These are phyloP conservation scores for Ceratorhiza oryzae-sativae DNA, from an alignment of 1,284 basidiomycete genomes.

Conservation along the genomic window DNA sequence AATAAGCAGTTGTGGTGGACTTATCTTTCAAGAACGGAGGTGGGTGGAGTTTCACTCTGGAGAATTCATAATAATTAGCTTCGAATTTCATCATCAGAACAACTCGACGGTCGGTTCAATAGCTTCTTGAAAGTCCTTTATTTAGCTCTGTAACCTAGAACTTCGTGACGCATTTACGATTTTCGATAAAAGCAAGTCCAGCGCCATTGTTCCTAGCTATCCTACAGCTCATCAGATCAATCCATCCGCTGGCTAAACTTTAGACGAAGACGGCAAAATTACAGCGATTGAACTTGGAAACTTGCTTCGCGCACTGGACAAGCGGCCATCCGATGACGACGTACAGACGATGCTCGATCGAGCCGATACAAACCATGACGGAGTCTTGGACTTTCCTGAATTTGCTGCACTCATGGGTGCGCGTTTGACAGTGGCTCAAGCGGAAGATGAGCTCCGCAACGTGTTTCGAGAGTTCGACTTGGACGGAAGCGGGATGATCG, in stretches of 20 bases:
- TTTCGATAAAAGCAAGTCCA: constrained; percentile 61
- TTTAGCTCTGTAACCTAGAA: constrained; percentile 50
- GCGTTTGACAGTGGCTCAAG: constrained; percentile 42
- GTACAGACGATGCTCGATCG: constrained; percentile 67
- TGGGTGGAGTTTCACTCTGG: no score
- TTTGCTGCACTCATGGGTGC: constrained; percentile 62
- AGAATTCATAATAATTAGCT: not conserved
- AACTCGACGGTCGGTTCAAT: constrained; percentile 5
- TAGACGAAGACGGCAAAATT: constrained; percentile 68
- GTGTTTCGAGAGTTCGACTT: constrained; percentile 71
- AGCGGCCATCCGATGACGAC: constrained; percentile 67
- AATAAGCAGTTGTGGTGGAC: no score
- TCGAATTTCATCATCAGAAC: not conserved
- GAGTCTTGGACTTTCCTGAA: constrained; percentile 66
- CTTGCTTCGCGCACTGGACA: constrained; percentile 66
- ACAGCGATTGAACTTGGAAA: constrained; percentile 67
- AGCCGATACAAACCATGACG: constrained; percentile 65
- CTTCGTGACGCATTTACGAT: constrained; percentile 69
- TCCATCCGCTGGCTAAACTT: no score
- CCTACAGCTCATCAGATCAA: no score
- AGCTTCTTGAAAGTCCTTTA: no score
- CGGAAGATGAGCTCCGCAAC: constrained; percentile 66
- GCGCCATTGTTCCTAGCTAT: constrained; percentile 1
- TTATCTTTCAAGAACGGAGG: no score
- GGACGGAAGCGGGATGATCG: constrained; percentile 66